Evolutionary conservation across 2,329 filamentous ascomycete genomes (phyloP).

Genomic region (Fusarium sp.): DNA sequence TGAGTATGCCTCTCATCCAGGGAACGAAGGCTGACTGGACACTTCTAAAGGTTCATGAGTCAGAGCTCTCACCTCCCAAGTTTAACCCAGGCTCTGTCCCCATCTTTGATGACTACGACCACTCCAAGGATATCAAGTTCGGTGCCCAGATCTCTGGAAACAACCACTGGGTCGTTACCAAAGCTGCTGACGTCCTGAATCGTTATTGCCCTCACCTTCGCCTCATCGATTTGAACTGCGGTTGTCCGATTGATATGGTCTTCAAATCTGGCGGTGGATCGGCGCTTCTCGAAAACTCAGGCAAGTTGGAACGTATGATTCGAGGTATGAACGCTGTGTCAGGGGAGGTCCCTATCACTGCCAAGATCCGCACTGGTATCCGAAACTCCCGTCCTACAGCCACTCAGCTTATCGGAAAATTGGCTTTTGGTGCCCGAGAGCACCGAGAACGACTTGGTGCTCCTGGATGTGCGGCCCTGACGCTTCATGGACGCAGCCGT

Average conservation of each 20-base stretch:
- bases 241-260: slow-evolving; percentile 95
- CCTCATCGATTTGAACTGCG: slow-evolving; percentile 94
- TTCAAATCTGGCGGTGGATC: slow-evolving; percentile 90
- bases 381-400: slow-evolving; percentile 83
- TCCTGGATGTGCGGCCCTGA: slow-evolving; percentile 92
- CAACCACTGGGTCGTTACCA: slow-evolving; percentile 90
- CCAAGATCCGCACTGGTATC: slow-evolving; percentile 94
- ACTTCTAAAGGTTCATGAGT: slow-evolving; percentile 89
- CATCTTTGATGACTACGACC: slow-evolving; percentile 82
- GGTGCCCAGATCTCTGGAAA: slow-evolving; percentile 93
- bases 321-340: slow-evolving; percentile 96
- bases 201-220: slow-evolving; percentile 83
- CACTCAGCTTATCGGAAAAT: slow-evolving; percentile 80
- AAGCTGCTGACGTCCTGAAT: slow-evolving; percentile 84
- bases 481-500: slow-evolving; percentile 90
- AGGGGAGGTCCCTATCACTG: slow-evolving; percentile 88
- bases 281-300: slow-evolving; percentile 86
- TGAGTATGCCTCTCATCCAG: slow-evolving; percentile 88
- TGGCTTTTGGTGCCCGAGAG: slow-evolving; percentile 83
- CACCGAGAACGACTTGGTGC: slow-evolving; percentile 76
- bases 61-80: slow-evolving; percentile 78
- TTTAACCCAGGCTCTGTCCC: slow-evolving; percentile 62
- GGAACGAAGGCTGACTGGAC: slow-evolving; percentile 95
- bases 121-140: slow-evolving; percentile 85
- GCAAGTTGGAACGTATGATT: slow-evolving; percentile 93